phyloP scores from a whole-genome alignment of 495 filamentous ascomycete genomes.

The Aspergillus affinis region DNA sequence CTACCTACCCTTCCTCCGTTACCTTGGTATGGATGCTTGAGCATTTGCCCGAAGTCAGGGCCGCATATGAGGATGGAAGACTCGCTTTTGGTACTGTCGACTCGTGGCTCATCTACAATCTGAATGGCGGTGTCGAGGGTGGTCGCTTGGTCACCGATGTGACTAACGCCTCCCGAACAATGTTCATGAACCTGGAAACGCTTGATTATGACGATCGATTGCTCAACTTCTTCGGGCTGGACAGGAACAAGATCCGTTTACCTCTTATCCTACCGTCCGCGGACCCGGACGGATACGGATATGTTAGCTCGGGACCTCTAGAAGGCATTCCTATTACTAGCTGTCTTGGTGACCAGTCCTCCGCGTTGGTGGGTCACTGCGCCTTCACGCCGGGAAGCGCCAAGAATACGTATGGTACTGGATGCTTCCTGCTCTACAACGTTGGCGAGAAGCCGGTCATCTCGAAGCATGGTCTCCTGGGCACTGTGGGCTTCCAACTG shows the following conservation, averaged over 20 bases:
- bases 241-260: constrained; percentile 70
- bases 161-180: constrained; percentile 90
- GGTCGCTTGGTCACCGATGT: constrained; percentile 80
- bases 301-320: constrained; percentile 62
- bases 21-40: constrained; percentile 85
- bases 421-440: constrained; percentile 94
- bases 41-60: constrained; percentile 67
- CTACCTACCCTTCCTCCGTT: constrained; percentile 89
- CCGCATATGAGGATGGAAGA: constrained; percentile 77
- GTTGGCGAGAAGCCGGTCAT: constrained; percentile 88
- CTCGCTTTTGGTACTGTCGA: constrained; percentile 94
- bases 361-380: constrained; percentile 88
- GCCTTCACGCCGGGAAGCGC: constrained; percentile 83
- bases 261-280: constrained; percentile 88
- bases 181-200: constrained; percentile 93
- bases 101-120: constrained; percentile 84
- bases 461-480: constrained; percentile 83
- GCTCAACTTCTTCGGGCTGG: constrained; percentile 79
- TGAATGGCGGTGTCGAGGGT: constrained; percentile 78
- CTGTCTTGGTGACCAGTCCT: constrained; percentile 89
- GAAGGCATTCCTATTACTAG: constrained; percentile 79
- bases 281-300: constrained; percentile 72
- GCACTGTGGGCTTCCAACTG: constrained; percentile 81
- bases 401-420: constrained; percentile 97
- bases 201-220: constrained; percentile 82